These are phyloP conservation scores for Phytophthora lateralis DNA, from an alignment of 352 stramenopile species.

Conservation along the genomic window DNA sequence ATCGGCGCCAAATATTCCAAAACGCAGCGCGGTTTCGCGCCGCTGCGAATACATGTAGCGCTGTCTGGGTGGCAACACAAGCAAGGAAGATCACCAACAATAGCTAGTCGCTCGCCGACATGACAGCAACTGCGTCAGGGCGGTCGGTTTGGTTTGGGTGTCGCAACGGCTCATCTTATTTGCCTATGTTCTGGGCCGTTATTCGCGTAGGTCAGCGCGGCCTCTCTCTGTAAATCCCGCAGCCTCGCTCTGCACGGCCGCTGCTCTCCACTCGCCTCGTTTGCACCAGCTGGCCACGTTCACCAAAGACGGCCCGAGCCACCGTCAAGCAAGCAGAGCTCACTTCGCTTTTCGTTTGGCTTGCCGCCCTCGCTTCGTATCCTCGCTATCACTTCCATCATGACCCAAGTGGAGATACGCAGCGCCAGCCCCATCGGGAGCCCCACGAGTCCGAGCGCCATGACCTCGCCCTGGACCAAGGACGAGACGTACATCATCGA, in stretches of 20 bases:
- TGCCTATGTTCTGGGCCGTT: slow-evolving; percentile 11
- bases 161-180: slow-evolving; percentile 4
- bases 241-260: background rate
- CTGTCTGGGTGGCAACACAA: background rate
- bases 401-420: slow-evolving; percentile 37
- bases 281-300: slow-evolving; percentile 6
- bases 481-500: slow-evolving; percentile 85
- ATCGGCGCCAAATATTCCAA: slow-evolving; percentile 29
- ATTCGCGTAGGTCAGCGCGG: slow-evolving; percentile 9
- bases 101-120: background rate
- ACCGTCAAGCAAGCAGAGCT: slow-evolving; percentile 2
- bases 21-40: background rate
- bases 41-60: background rate
- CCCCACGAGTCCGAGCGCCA: slow-evolving; percentile 36
- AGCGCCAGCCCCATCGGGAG: slow-evolving; percentile 34
- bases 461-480: slow-evolving; percentile 73
- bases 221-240: slow-evolving; percentile 11
- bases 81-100: background rate
- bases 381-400: slow-evolving; percentile 3
- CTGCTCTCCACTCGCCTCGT: slow-evolving; percentile 1
- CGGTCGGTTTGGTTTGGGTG: background rate
- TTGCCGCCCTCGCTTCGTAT: slow-evolving; percentile 2
- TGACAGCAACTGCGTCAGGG: slow-evolving; percentile 1
- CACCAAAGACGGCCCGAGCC: slow-evolving; percentile 16
- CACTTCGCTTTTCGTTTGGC: slow-evolving; percentile 28